These are phyloP conservation scores for Termitomyces sp. DNA, from an alignment of 1,284 basidiomycete genomes.

Conservation along the genomic window DNA sequence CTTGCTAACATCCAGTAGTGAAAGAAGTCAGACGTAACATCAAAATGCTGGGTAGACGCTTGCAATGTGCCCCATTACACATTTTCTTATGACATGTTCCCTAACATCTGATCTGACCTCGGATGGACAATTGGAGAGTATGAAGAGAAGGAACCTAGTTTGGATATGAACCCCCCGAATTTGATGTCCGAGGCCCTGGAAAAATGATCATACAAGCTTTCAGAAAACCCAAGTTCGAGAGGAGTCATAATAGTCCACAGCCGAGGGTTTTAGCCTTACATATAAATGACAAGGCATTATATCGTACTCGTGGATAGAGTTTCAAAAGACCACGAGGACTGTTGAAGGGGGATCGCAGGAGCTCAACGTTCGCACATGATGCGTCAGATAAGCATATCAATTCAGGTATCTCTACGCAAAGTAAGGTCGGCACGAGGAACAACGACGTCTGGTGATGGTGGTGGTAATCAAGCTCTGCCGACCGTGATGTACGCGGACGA, in stretches of 20 bases:
- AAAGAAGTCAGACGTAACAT: neutral
- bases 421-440: neutral
- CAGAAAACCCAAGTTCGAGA: conserved; percentile 4
- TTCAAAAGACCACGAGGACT: conserved; percentile 3
- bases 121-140: neutral
- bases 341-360: neutral
- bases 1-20: neutral
- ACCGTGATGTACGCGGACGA: neutral
- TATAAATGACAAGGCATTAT: neutral
- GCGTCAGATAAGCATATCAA: conserved; percentile 1
- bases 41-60: neutral
- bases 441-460: neutral
- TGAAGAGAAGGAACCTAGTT: neutral
- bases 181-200: conserved; percentile 1
- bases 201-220: conserved; percentile 3
- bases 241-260: neutral
- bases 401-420: neutral
- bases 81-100: neutral
- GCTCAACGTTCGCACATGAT: neutral
- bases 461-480: neutral
- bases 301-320: neutral
- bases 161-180: neutral
- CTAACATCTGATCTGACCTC: neutral
- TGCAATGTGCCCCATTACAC: neutral
- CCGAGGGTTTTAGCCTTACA: neutral